Conservation (phyloP, 2,329 filamentous ascomycete genomes). For the Acephala macrosclerotiorum region DNA sequence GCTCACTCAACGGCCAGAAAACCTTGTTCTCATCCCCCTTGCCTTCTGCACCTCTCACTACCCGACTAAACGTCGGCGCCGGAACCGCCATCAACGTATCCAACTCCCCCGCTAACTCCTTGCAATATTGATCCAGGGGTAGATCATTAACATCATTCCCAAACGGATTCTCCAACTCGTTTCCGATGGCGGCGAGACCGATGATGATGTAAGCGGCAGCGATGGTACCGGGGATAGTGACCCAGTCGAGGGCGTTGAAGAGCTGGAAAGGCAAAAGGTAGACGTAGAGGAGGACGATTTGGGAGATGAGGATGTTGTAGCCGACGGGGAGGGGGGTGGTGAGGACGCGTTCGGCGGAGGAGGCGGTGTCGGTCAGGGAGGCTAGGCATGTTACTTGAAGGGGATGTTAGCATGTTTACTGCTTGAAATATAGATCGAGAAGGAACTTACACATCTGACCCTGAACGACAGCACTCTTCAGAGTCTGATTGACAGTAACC, state of each 20-base stretch:
- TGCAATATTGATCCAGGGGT: slow-evolving; percentile 78
- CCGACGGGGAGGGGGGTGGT: slow-evolving; percentile 84
- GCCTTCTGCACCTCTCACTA: slow-evolving; percentile 26
- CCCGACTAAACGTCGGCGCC: slow-evolving; percentile 27
- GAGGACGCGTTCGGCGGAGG: slow-evolving; percentile 78
- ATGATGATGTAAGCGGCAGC: slow-evolving; percentile 83
- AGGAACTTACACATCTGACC: slow-evolving; percentile 36
- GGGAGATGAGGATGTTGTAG: slow-evolving; percentile 84
- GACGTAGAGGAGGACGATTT: slow-evolving; percentile 88
- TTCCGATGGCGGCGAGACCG: slow-evolving; percentile 76
- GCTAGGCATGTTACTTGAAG: slow-evolving; percentile 51
- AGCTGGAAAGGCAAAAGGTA: slow-evolving; percentile 85
- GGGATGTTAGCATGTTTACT: slow-evolving; percentile 15
- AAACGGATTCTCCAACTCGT: slow-evolving; percentile 87
- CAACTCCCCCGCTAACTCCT: slow-evolving; percentile 76
- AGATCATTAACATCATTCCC: slow-evolving; percentile 85
- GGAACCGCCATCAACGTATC: slow-evolving; percentile 63
- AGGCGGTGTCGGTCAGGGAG: slow-evolving; percentile 74
- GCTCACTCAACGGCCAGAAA: slow-evolving; percentile 48
- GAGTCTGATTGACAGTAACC: slow-evolving; percentile 44
- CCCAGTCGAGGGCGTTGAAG: slow-evolving; percentile 67
- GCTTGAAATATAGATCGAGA: no score
- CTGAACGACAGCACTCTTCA: slow-evolving; percentile 41
- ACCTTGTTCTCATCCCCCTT: slow-evolving; percentile 40
- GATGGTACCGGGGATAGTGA: slow-evolving; percentile 80